Evolutionary conservation across 495 filamentous ascomycete genomes (phyloP).

Genomic region (Penicillium manginii): DNA sequence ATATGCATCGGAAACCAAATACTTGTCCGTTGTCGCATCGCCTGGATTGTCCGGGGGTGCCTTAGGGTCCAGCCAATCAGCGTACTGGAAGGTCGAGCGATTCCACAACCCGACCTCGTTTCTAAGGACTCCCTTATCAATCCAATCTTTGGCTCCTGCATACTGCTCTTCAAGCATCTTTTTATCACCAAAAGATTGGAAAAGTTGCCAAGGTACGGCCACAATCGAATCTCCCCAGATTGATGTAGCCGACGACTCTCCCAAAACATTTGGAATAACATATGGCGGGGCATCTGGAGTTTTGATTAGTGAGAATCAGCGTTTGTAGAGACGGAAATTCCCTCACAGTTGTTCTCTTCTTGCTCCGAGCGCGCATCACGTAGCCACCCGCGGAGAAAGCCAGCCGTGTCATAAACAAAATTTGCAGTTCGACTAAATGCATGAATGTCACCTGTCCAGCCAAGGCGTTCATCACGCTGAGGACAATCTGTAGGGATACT

Average conservation of each 20-base stretch:
- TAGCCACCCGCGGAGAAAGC: constrained; percentile 1
- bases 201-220: constrained; percentile 1
- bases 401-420: neutral
- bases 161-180: neutral
- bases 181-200: neutral
- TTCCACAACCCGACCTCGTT: constrained; percentile 1
- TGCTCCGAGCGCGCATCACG: constrained; percentile 2
- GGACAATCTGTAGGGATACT: constrained; percentile 3
- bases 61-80: constrained; percentile 1
- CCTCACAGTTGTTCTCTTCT: neutral
- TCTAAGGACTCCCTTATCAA: constrained; percentile 2
- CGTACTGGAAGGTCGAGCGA: constrained; percentile 3
- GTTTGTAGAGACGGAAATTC: neutral
- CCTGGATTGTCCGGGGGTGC: neutral
- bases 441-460: constrained; percentile 2
- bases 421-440: neutral
- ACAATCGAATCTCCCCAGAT: constrained; percentile 5
- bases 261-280: neutral
- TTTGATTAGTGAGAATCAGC: neutral
- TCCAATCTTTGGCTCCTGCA: neutral
- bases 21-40: neutral
- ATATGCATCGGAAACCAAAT: neutral
- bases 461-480: constrained; percentile 1
- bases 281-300: neutral
- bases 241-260: neutral